Evolutionary conservation across 352 stramenopile genomes (phyloP).

Genomic region (Phytopythium kandeliae): DNA sequence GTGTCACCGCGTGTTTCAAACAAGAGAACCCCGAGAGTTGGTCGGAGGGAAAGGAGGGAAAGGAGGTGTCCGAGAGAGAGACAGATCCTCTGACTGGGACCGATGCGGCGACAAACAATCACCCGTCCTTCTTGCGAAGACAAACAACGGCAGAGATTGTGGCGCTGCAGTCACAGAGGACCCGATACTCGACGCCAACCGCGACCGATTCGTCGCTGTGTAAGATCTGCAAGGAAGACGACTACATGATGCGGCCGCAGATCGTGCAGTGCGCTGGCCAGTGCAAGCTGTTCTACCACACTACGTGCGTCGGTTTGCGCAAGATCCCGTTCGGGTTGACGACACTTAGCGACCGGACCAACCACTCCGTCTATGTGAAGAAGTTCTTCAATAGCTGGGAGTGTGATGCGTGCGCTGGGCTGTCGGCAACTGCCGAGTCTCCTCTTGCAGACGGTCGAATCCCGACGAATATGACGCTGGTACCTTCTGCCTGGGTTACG

Average conservation of each 20-base stretch:
- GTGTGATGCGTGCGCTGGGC: constrained; percentile 40
- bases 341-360: constrained; percentile 77
- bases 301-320: constrained; percentile 63
- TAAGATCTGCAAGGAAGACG: constrained; percentile 61
- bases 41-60: constrained; percentile 15
- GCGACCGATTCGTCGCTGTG: constrained; percentile 30
- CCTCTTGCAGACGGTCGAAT: constrained; percentile 13
- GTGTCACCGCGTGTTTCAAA: constrained; percentile 42
- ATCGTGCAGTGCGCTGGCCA: constrained; percentile 47
- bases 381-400: constrained; percentile 82
- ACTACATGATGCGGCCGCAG: constrained; percentile 80
- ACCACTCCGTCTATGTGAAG: constrained; percentile 72
- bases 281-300: constrained; percentile 63
- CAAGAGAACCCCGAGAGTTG: constrained; percentile 18
- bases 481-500: constrained; percentile 33
- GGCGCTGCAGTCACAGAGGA: constrained; percentile 61
- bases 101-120: constrained; percentile 5
- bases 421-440: neutral
- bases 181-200: constrained; percentile 37
- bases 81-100: neutral
- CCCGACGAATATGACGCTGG: constrained; percentile 39
- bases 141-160: constrained; percentile 72
- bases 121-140: constrained; percentile 18
- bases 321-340: constrained; percentile 81
- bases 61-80: constrained; percentile 13